Base-by-base conservation (phyloP, 306 rosid species). In the Mimosa bimucronata region DNA sequence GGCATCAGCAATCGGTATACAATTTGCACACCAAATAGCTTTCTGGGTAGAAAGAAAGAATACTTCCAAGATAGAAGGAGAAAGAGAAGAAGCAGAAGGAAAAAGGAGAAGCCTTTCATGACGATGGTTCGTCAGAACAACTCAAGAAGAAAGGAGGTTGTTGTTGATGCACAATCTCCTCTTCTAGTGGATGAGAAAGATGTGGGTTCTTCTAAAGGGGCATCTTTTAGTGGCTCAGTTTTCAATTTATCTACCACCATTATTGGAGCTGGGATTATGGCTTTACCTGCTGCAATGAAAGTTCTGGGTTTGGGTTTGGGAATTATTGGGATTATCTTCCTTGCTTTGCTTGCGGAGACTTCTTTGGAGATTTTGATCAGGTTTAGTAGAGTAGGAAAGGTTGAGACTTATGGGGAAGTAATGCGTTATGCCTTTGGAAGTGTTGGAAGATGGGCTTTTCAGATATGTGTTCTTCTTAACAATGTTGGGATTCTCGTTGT, bases 181-280 rank as follows among this genome's bases (percentile, higher is more conserved):
- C 72, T 90, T 67, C 58, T 81, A 18, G 73, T 72, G 7, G 71
- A 5, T 40, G 77, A 75, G 16, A 66, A 60, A 53, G 84, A 64
- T 66, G 83, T 62, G 52, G 41, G 66, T 2, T 62, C 53, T 2
- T 62, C 40, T 26, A 64, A 21, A 7, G 84, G 85, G 18, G 93
- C 91, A 61, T 86, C 93, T 23, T 83, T 86, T 25, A 34, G 70
- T 61, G 96, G 93, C 6, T 81, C 87, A 0, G 93, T 89, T 14
- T 86, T 91, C 79, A 91, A 89, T 76, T 38, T 91, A n/a, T 91
- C 96, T 29, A 89, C 96, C 0, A 82, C 91, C 21, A 86, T 89
- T 19, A 91, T 91, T 57, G 96, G 96, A 1, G 96, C 96, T 44
- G 96, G 96, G 16, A 91, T 91, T 80, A 91, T 91, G 93, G 90